Evolutionary conservation across 306 rosid species (phyloP).

Genomic region (Vigna unguiculata): DNA sequence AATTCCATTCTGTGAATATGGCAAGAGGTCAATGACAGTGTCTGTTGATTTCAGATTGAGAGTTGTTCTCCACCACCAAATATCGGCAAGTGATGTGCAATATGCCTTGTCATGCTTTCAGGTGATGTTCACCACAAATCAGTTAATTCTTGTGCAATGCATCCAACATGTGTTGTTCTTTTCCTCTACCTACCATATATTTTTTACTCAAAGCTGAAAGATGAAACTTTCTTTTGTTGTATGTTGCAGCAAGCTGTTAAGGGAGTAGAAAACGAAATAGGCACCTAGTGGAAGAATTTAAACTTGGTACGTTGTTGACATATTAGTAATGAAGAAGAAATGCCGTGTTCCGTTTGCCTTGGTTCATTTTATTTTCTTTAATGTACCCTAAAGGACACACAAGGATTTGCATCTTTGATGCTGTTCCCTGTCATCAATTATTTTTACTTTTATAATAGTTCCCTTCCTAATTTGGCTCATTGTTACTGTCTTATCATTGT

Average conservation of each 20-base stretch:
- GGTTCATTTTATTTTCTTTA: slow-evolving; percentile 21
- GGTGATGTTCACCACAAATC: slow-evolving; percentile 50
- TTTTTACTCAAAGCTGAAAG: slow-evolving; percentile 3
- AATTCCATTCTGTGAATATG: slow-evolving; percentile 4
- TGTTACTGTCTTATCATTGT: not conserved
- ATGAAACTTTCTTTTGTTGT: slow-evolving; percentile 20
- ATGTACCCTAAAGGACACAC: slow-evolving; percentile 24
- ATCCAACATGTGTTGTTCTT: slow-evolving; percentile 17
- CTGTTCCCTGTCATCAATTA: slow-evolving; percentile 3
- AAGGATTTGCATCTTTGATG: slow-evolving; percentile 18
- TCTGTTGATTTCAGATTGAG: slow-evolving; percentile 66
- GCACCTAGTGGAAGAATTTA: slow-evolving; percentile 50
- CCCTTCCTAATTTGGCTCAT: not conserved
- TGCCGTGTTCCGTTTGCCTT: slow-evolving; percentile 36
- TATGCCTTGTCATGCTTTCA: slow-evolving; percentile 84
- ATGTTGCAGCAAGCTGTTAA: slow-evolving; percentile 62
- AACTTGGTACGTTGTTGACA: slow-evolving; percentile 30
- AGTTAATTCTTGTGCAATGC: not conserved
- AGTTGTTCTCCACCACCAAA: slow-evolving; percentile 86
- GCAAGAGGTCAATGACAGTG: slow-evolving; percentile 21
- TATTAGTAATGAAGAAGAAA: not conserved
- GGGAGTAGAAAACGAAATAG: slow-evolving; percentile 60
- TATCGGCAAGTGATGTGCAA: slow-evolving; percentile 73
- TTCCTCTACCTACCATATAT: not conserved
- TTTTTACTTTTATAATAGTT: not conserved